phyloP scores from a whole-genome alignment of 2,329 filamentous ascomycete genomes.

The Tolypocladium sp. region DNA sequence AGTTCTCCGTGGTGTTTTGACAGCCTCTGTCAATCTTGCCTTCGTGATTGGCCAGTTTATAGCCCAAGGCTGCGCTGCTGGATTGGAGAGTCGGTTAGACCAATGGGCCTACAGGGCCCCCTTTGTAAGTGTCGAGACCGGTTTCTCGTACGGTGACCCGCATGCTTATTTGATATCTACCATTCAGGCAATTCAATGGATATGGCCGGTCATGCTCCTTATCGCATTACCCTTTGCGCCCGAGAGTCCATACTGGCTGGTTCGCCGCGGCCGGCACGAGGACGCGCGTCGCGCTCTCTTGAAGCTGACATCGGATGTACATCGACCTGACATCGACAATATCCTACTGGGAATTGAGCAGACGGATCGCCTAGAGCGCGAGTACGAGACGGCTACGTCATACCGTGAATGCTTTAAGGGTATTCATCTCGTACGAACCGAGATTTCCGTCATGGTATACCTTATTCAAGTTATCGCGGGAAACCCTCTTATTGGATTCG shows the following conservation, averaged over 20 bases:
- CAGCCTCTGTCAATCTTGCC: conserved; percentile 32
- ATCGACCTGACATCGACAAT: conserved; percentile 17
- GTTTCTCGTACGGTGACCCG: neutral
- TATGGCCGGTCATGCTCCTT: conserved; percentile 36
- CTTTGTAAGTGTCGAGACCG: conserved; percentile 8
- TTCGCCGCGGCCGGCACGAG: conserved; percentile 28
- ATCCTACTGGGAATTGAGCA: conserved; percentile 47
- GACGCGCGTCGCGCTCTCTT: conserved; percentile 30
- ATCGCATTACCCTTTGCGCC: conserved; percentile 36
- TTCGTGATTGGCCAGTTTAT: conserved; percentile 30
- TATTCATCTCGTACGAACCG: conserved; percentile 41
- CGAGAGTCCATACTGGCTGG: conserved; percentile 41
- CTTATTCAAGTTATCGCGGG: conserved; percentile 56
- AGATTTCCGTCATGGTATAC: conserved; percentile 52
- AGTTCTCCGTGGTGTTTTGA: conserved; percentile 29
- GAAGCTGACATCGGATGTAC: conserved; percentile 29
- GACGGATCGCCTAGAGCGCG: conserved; percentile 46
- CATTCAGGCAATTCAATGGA: conserved; percentile 34
- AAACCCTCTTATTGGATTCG: conserved; percentile 55
- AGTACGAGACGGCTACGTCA: conserved; percentile 35
- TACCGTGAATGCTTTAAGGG: conserved; percentile 43
- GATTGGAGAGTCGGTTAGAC: conserved; percentile 24
- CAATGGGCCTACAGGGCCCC: conserved; percentile 35
- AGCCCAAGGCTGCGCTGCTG: conserved; percentile 9
- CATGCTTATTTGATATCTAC: neutral